Evolutionary conservation across 2,329 filamentous ascomycete genomes (phyloP).

Genomic region (Chaetothyriales sp.): DNA sequence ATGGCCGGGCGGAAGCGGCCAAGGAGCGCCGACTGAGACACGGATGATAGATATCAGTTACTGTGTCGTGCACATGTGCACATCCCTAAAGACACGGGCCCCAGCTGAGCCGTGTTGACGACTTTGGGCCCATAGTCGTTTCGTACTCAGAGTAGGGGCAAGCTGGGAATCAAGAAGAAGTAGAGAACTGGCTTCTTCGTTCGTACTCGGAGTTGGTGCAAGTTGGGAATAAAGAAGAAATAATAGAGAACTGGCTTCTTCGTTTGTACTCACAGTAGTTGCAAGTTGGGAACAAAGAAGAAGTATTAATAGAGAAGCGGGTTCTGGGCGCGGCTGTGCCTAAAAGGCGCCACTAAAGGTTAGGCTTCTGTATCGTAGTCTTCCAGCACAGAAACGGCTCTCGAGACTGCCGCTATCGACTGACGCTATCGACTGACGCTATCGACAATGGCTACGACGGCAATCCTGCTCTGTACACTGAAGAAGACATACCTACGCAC

Average conservation of each 20-base stretch:
- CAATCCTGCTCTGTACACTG: neutral
- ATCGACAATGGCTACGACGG: neutral
- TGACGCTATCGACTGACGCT: neutral
- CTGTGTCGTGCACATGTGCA: too few relatives aligned
- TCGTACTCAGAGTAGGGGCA: neutral
- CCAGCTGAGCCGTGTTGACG: neutral
- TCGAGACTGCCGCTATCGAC: neutral
- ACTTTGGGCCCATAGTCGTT: neutral
- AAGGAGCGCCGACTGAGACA: neutral
- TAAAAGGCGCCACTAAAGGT: neutral
- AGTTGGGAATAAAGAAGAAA: neutral
- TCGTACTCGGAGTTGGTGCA: neutral
- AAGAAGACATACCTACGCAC: too few relatives aligned
- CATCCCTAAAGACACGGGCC: neutral
- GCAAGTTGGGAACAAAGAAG: neutral
- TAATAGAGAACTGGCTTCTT: too few relatives aligned
- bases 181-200: too few relatives aligned
- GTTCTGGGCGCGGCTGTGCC: neutral
- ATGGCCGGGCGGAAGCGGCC: slow-evolving; percentile 1
- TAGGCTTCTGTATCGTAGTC: neutral
- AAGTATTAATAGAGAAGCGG: neutral
- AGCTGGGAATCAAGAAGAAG: neutral
- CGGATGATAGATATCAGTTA: neutral
- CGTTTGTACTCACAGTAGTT: neutral
- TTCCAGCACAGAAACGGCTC: neutral